Evolutionary conservation across 2,329 filamentous ascomycete genomes (phyloP).

Genomic region (Conoideocrella luteorostrata): DNA sequence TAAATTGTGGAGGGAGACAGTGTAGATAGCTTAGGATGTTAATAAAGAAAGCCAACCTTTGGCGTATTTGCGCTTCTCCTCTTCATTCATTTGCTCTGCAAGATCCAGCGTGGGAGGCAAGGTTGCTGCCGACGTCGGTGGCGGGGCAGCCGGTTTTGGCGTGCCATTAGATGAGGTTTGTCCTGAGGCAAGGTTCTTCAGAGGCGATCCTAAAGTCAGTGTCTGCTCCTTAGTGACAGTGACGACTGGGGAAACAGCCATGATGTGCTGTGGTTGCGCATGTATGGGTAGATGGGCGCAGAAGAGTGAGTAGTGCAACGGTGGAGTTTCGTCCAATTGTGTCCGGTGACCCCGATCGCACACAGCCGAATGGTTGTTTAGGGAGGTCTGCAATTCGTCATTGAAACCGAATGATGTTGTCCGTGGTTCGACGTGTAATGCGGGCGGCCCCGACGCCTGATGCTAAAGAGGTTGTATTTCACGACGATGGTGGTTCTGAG

Average conservation of each 20-base stretch:
- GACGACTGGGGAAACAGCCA: constrained; percentile 43
- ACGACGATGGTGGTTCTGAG: too few species aligned
- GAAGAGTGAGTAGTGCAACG: constrained; percentile 1
- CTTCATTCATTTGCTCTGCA: constrained; percentile 77
- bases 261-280: too few species aligned
- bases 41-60: too few species aligned
- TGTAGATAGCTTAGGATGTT: too few species aligned
- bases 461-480: too few species aligned
- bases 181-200: constrained; percentile 33
- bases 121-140: constrained; percentile 21
- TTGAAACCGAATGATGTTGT: constrained; percentile 2
- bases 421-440: constrained; percentile 5
- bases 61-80: constrained; percentile 81
- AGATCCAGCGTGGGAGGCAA: constrained; percentile 44
- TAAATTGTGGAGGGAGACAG: too few species aligned
- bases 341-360: too few species aligned
- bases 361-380: too few species aligned
- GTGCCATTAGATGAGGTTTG: constrained; percentile 40
- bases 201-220: constrained; percentile 35
- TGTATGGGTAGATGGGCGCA: too few species aligned
- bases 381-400: too few species aligned
- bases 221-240: constrained; percentile 22
- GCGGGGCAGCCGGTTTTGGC: constrained; percentile 27
- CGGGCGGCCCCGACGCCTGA: too few species aligned
- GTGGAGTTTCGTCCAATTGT: constrained; percentile 9